Conservation (phyloP, 1,284 basidiomycete genomes). For the Apiotrichum gamsii region DNA sequence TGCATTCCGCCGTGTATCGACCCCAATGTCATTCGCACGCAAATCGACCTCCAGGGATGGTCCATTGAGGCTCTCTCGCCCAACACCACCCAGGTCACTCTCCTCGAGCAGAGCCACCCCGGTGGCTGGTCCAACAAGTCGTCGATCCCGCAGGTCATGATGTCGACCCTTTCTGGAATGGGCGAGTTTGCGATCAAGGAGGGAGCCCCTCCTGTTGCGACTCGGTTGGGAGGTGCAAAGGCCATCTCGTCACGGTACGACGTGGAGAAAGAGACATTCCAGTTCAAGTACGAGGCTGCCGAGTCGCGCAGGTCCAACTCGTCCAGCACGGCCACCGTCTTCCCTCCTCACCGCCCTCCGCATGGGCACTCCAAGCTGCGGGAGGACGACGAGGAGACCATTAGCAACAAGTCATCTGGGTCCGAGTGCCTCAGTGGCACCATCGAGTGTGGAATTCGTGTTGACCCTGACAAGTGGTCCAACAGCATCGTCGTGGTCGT, state of each 20-base stretch:
- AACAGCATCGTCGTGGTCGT: conserved; percentile 80
- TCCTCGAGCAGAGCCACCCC: conserved; percentile 94
- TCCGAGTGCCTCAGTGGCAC: conserved; percentile 5
- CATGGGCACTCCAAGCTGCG: background rate
- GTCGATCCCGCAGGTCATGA: conserved; percentile 86
- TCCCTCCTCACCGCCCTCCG: conserved; percentile 8
- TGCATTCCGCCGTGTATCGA: conserved; percentile 62
- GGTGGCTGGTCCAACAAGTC: conserved; percentile 97
- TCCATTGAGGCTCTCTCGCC: conserved; percentile 93
- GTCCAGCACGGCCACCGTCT: conserved; percentile 41
- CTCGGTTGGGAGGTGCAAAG: conserved; percentile 72
- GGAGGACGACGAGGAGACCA: background rate
- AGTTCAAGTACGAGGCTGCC: conserved; percentile 75
- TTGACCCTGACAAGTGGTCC: conserved; percentile 90
- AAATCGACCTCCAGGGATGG: conserved; percentile 94
- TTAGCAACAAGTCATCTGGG: conserved; percentile 1
- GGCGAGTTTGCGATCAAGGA: conserved; percentile 93
- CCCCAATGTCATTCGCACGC: conserved; percentile 77
- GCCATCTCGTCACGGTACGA: conserved; percentile 73
- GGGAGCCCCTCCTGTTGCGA: conserved; percentile 85
- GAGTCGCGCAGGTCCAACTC: conserved; percentile 52
- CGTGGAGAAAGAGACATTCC: conserved; percentile 73
- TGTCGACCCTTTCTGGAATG: conserved; percentile 73
- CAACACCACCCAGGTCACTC: conserved; percentile 85
- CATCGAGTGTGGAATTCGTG: conserved; percentile 90